phyloP scores from a whole-genome alignment of 148 eudicot species.

The Persicaria tinctoria region DNA sequence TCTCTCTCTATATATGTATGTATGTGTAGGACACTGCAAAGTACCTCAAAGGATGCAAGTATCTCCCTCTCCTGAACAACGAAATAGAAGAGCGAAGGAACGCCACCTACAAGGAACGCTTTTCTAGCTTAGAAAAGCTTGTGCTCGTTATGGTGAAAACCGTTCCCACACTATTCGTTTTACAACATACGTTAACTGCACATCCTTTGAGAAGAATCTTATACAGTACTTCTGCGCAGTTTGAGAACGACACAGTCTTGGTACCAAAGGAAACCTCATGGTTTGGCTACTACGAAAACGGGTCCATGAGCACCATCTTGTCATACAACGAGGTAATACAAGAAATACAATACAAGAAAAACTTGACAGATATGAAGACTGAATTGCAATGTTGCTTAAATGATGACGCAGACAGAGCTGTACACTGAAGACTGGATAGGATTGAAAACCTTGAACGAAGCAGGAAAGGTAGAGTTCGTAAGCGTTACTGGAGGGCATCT shows the following conservation, averaged over 20 bases:
- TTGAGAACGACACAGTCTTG: slow-evolving; percentile 39
- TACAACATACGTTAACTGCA: no score
- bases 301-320: slow-evolving; percentile 29
- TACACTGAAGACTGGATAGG: slow-evolving; percentile 67
- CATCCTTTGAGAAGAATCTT: neutral
- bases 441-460: slow-evolving; percentile 42
- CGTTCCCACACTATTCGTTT: neutral
- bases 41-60: slow-evolving; percentile 36
- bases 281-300: slow-evolving; percentile 53
- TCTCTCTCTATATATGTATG: no score
- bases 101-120: slow-evolving; percentile 41
- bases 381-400: neutral
- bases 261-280: slow-evolving; percentile 55
- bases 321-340: slow-evolving; percentile 42
- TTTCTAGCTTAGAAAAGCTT: slow-evolving; percentile 39
- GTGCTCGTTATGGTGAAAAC: slow-evolving; percentile 43
- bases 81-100: slow-evolving; percentile 26
- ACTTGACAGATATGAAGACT: no score
- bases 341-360: no score
- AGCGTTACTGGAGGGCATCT: slow-evolving; percentile 35
- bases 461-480: slow-evolving; percentile 44
- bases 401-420: slow-evolving; percentile 36
- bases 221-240: slow-evolving; percentile 20
- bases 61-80: slow-evolving; percentile 49
- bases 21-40: slow-evolving; percentile 22